These are phyloP conservation scores for Apiosordaria backusii DNA, from an alignment of 495 filamentous ascomycete species.

Conservation along the genomic window DNA sequence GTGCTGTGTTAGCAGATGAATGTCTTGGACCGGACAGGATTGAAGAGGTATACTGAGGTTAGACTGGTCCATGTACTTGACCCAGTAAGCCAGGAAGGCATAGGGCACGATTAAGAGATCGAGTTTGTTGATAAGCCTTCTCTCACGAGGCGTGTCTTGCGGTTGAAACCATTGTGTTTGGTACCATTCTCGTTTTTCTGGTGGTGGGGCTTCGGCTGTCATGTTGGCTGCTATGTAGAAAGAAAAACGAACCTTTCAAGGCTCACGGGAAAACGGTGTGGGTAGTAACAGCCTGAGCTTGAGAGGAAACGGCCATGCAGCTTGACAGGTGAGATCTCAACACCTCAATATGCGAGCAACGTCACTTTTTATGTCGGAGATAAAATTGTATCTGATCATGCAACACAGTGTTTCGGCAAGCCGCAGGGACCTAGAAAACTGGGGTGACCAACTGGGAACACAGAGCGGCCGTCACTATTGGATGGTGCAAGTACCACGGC, in stretches of 20 bases:
- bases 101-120: conserved; percentile 38
- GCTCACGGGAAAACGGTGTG: neutral
- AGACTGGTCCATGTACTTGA: conserved; percentile 45
- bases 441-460: conserved; percentile 9
- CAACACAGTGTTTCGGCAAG: neutral
- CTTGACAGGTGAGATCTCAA: neutral
- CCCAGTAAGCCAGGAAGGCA: conserved; percentile 46
- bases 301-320: neutral
- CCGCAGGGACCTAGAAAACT: neutral
- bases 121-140: conserved; percentile 44
- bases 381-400: neutral
- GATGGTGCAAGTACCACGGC: neutral
- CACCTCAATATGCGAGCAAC: neutral
- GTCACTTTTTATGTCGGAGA: neutral
- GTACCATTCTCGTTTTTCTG: conserved; percentile 35
- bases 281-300: neutral
- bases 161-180: conserved; percentile 40
- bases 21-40: neutral
- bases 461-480: neutral
- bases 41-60: conserved; percentile 26
- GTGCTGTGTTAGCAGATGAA: neutral
- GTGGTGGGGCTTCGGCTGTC: neutral
- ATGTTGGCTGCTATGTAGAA: neutral
- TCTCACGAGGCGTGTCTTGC: conserved; percentile 42
- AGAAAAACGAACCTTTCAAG: neutral